These are phyloP conservation scores for Cryphonectria japonica DNA, from an alignment of 2,329 filamentous ascomycete species.

Conservation along the genomic window DNA sequence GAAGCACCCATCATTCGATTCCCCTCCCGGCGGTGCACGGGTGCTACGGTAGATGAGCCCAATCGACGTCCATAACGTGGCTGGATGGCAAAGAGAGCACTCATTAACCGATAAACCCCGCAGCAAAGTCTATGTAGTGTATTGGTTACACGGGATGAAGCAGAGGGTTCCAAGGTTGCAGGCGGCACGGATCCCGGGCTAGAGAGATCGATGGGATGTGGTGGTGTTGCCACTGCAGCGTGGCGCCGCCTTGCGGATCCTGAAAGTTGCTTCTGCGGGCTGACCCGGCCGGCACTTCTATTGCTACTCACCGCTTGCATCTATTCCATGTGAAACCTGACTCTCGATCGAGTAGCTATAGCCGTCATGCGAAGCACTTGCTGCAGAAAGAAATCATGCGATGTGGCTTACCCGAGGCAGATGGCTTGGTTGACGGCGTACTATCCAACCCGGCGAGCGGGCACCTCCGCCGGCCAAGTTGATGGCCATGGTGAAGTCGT, in stretches of 20 bases:
- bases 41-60: slow-evolving; percentile 20
- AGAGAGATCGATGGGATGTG: slow-evolving; percentile 2
- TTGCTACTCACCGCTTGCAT: not conserved
- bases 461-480: slow-evolving; percentile 11
- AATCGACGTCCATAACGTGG: slow-evolving; percentile 24
- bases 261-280: slow-evolving; percentile 17
- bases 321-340: not conserved
- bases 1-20: slow-evolving; percentile 24
- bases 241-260: slow-evolving; percentile 11
- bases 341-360: not conserved
- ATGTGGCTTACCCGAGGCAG: slow-evolving; percentile 21
- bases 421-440: not conserved
- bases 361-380: not conserved
- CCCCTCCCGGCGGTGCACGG: slow-evolving; percentile 19
- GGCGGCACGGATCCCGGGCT: not conserved
- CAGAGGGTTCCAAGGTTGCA: not conserved
- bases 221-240: slow-evolving; percentile 10
- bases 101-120: slow-evolving; percentile 14
- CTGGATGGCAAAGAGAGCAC: not conserved
- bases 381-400: slow-evolving; percentile 24
- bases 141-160: slow-evolving; percentile 2
- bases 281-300: slow-evolving; percentile 11
- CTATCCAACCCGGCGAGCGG: slow-evolving; percentile 3
- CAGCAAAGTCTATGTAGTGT: not conserved
- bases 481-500: not conserved